Evolutionary conservation across 2,329 filamentous ascomycete genomes (phyloP).

Genomic region (Fragosphaeria purpurea): DNA sequence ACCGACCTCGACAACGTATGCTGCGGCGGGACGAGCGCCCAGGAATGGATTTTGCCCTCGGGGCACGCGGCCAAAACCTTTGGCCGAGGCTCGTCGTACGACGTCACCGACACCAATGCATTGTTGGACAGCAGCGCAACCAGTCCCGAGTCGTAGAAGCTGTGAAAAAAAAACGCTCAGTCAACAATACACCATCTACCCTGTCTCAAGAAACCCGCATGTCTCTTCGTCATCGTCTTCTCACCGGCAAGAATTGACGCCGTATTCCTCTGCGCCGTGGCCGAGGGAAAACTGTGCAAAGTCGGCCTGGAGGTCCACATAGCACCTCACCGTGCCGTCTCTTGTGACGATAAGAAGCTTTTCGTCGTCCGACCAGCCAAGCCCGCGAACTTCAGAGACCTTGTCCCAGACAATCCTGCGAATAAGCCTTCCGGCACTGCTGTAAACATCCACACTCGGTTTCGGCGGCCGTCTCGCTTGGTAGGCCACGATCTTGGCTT

Average conservation of each 20-base stretch:
- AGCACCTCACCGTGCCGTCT: conserved; percentile 85
- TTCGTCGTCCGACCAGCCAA: conserved; percentile 97
- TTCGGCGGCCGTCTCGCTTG: conserved; percentile 62
- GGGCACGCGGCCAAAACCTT: conserved; percentile 69
- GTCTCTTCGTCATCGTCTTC: too few relatives aligned
- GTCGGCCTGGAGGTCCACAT: conserved; percentile 83
- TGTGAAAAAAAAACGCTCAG: conserved; percentile 10
- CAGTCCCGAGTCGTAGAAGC: conserved; percentile 85
- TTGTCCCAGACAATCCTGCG: conserved; percentile 86
- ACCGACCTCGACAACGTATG: conserved; percentile 87
- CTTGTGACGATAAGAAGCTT: conserved; percentile 77
- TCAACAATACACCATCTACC: too few relatives aligned
- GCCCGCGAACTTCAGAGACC: conserved; percentile 63
- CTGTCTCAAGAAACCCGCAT: too few relatives aligned
- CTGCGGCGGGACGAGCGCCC: conserved; percentile 79
- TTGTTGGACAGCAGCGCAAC: conserved; percentile 88
- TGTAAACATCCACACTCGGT: conserved; percentile 88
- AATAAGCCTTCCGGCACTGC: conserved; percentile 80
- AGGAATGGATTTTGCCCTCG: conserved; percentile 71
- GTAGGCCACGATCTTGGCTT: conserved; percentile 71
- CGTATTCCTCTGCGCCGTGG: conserved; percentile 77
- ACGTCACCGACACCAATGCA: conserved; percentile 72
- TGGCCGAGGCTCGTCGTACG: conserved; percentile 83
- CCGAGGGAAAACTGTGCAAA: conserved; percentile 92
- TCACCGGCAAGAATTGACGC: conserved; percentile 70